phyloP scores from a whole-genome alignment of 768 basidiomycete genomes.

The Gymnopilus junonius region DNA sequence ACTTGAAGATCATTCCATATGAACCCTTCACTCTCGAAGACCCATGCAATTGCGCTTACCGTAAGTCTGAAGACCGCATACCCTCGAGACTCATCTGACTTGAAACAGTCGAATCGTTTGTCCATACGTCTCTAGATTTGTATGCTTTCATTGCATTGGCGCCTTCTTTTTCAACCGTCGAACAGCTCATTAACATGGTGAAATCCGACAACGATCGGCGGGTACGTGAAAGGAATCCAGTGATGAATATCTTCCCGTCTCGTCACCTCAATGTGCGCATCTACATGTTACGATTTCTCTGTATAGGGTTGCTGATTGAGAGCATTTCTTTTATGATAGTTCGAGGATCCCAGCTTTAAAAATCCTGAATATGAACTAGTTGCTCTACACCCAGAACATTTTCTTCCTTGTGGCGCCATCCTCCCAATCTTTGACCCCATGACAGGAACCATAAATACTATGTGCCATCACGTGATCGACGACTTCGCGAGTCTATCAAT shows the following conservation, averaged over 20 bases:
- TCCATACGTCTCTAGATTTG: background rate
- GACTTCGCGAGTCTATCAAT: conserved; percentile 6
- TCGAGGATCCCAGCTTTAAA: conserved; percentile 10
- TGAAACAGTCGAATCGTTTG: background rate
- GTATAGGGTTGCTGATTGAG: background rate
- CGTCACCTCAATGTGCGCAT: background rate
- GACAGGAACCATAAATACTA: conserved; percentile 2
- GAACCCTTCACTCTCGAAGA: background rate
- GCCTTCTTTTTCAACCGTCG: background rate
- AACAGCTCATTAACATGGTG: background rate
- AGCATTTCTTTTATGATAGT: conserved; percentile 8
- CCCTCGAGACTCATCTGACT: background rate
- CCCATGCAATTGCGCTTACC: background rate
- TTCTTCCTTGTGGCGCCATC: conserved; percentile 18
- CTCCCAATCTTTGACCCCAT: conserved; percentile 17
- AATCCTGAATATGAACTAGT: conserved; percentile 22
- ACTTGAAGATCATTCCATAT: background rate
- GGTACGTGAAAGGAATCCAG: background rate
- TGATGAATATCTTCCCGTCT: background rate
- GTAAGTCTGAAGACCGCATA: background rate
- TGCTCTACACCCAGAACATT: conserved; percentile 25
- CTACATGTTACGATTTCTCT: background rate
- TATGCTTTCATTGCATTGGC: conserved; percentile 1
- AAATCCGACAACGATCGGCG: background rate
- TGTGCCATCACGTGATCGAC: conserved; percentile 16